phyloP scores from a whole-genome alignment of 176 grass and related monocot species.

The Juncus inflexus region DNA sequence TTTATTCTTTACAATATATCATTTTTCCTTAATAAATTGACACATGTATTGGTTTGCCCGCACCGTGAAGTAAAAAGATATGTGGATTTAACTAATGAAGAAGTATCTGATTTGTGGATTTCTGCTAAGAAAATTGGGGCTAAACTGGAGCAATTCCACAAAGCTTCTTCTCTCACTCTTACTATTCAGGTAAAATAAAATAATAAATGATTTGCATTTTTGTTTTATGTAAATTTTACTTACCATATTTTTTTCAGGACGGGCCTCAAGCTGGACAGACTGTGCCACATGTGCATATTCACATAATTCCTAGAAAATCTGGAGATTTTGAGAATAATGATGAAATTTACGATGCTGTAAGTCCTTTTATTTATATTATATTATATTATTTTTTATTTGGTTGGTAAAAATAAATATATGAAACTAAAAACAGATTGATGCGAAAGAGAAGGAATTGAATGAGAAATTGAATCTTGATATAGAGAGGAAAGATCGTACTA shows the following conservation, averaged over 20 bases:
- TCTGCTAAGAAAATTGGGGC: constrained; percentile 75
- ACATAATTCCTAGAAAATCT: constrained; percentile 70
- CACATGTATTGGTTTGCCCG: constrained; percentile 86
- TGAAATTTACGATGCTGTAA: constrained; percentile 89
- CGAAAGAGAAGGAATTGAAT: constrained; percentile 81
- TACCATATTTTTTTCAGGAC: constrained; percentile 43
- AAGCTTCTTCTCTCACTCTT: constrained; percentile 84
- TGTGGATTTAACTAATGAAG: constrained; percentile 70
- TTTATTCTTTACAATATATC: background rate
- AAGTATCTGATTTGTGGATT: constrained; percentile 77
- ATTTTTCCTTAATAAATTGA: constrained; percentile 51
- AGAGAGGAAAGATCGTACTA: constrained; percentile 64
- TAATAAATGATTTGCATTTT: background rate
- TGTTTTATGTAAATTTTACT: background rate
- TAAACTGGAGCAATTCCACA: constrained; percentile 62
- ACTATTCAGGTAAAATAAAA: constrained; percentile 53
- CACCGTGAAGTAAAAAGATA: constrained; percentile 74
- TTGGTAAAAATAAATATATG: background rate
- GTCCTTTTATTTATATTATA: constrained; percentile 18
- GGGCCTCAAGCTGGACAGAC: constrained; percentile 90
- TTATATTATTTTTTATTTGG: constrained; percentile 6
- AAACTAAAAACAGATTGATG: constrained; percentile 46
- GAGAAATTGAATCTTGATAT: constrained; percentile 90
- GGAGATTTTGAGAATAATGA: constrained; percentile 93
- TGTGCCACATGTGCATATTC: constrained; percentile 96